Percentiles rank a stretch among this genome's conserved stretches.
Conservation (phyloP, 352 stramenopile species). For the Aphanomyces stellatus region DNA sequence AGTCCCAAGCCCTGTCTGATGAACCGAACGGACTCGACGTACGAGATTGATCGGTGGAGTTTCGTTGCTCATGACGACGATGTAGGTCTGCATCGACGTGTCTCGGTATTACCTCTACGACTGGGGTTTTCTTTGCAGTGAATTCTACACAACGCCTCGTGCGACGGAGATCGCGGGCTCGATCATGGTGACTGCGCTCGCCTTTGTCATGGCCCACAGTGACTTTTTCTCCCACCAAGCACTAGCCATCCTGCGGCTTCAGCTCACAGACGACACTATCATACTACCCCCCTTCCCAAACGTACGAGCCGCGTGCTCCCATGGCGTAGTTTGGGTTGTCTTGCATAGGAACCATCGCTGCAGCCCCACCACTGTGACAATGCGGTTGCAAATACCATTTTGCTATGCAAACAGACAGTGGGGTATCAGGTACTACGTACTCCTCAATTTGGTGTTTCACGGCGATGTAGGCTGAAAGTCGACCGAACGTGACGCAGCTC, state of each 20-base stretch:
- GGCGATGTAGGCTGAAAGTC: background rate
- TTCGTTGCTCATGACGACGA: slow-evolving; percentile 26
- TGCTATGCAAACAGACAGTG: background rate
- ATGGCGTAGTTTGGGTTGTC: background rate
- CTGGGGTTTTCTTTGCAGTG: slow-evolving; percentile 46
- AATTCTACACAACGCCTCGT: slow-evolving; percentile 28
- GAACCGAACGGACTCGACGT: background rate
- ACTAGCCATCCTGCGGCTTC: background rate
- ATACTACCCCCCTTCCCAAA: background rate
- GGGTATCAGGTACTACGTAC: background rate
- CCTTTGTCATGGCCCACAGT: background rate
- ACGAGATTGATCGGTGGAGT: slow-evolving; percentile 20
- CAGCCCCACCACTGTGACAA: background rate
- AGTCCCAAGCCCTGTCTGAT: slow-evolving; percentile 1
- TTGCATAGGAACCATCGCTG: background rate
- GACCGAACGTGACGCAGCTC: background rate
- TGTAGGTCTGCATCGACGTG: slow-evolving; percentile 33
- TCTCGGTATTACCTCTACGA: slow-evolving; percentile 52
- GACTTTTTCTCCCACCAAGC: slow-evolving; percentile 8
- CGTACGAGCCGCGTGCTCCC: background rate
- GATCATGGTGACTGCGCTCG: background rate
- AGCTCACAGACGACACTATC: background rate
- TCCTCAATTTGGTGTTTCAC: background rate
- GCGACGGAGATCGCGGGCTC: background rate
- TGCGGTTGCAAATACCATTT: background rate